Base-by-base conservation (phyloP, 305 asterid genomes). In the Fraxinus velutina region DNA sequence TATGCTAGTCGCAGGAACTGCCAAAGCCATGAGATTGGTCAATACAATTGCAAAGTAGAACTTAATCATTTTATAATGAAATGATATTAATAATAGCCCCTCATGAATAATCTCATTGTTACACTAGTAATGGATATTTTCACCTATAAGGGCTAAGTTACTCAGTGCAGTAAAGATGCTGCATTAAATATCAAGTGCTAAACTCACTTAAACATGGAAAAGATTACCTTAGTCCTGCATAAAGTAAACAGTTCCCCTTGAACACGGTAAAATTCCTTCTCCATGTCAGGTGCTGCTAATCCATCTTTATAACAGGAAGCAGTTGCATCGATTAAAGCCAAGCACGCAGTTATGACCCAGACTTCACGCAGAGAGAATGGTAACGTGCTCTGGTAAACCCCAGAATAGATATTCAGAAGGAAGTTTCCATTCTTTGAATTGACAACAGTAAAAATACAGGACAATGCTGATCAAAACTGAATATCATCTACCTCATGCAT, bases 1-100 rank as follows among this genome's bases (percentile, higher is more conserved):
- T 96, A 92, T 10, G 98, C 99, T 80, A 96, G 93, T 87, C 98
- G 93, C 98, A 94, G 91, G 87, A 94, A 93, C 99, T 96, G 97
- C 88, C 86, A 88, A 78, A 88, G 85, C 76, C 64, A 88, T 73
- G 78, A 88, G 68, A 85, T 70, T 76, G 74, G 76, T 85, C 79
- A 85, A 74, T 70, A 47, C 64, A 79, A 85, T 52, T 70, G 34
- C 70, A 79, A 79, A 84, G 80, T 36, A 84, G 72, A 76, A 60
- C 24, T 30, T 47, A 72, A 84, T 68, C 79, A 42, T 33, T 76
- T 80, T 71, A 80, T 68, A 73, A 66, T 13, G 60, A 62, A 82
- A 79, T 76, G 82, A 75, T 74, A 79, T 73, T 9, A 75, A 47
- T 73, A 70, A 22, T 50, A 39, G 34, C 66, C 82, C 75, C 44